Base-by-base conservation (phyloP, 1,139 yeast species). In the Spencermartinsiella ligniputridi region DNA sequence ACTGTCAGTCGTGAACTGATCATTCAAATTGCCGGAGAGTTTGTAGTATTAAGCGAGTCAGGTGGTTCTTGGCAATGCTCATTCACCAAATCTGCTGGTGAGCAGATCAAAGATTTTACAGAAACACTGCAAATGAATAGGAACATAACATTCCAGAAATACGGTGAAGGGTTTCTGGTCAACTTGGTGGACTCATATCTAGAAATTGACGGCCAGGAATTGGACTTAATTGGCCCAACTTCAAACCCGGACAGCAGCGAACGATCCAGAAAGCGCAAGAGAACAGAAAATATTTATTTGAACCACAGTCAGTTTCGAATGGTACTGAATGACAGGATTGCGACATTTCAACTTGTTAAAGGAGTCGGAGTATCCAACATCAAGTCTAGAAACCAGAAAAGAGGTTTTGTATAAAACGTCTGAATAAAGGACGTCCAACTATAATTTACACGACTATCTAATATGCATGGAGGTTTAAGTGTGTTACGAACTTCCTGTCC, bases 1-100 rank as follows among this genome's bases (percentile, higher is more conserved):
- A 66, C 67, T 1, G 69, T 68, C 40, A 68, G 71, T 0, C 63
- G 90, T 39, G 74, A 69, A 19, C 63, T 86, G 45, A 63, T 81
- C 1, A 60, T 85, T 35, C 89, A 86, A 58, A 62, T 83, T 12
- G 72, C 74, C 11, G 50, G 48, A 5, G 55, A 50, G 21, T 25
- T 44, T 3, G 46, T 45, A 2, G 2, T 37, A 21, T 8, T 33
- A 29, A 0, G 32, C n/a, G 20, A 32, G 20, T n/a, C 17, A 20
- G 22, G 20, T 3, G n/a, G 40, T 33, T 24, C 18, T 8, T 24
- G 30, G 18, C 27, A 22, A 13, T 33, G 37, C 8, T 5, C 16
- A 8, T 35, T 16, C 20, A 27, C 32, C 32, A 21, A 41, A n/a
- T 33, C 36, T 27, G 21, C 37, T 29, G 37, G 21, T 33, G 29